These are phyloP conservation scores for Rosa multiflora DNA, from an alignment of 306 rosid genomes.

Conservation along the genomic window DNA sequence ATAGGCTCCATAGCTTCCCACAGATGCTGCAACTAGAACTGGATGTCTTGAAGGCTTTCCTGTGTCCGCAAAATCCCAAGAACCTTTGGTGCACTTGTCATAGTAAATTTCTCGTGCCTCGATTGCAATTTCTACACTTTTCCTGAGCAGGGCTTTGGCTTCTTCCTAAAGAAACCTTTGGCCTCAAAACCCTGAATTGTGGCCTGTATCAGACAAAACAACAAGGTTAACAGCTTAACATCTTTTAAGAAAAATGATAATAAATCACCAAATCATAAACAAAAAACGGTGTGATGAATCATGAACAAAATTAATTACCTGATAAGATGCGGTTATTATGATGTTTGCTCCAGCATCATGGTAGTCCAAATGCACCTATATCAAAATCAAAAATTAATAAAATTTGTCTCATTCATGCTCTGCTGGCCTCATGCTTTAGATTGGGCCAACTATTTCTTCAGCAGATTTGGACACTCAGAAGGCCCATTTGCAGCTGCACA, in stretches of 20 bases:
- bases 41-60: conserved; percentile 43
- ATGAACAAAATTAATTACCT: conserved; percentile 41
- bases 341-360: conserved; percentile 89
- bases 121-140: conserved; percentile 70
- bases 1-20: conserved; percentile 90
- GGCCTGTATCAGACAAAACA: conserved; percentile 44
- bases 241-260: neutral
- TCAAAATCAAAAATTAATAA: too few relatives aligned
- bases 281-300: neutral
- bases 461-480: too few relatives aligned
- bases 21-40: conserved; percentile 76
- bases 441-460: too few relatives aligned
- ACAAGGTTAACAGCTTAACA: neutral
- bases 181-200: conserved; percentile 91
- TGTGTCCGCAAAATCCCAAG: conserved; percentile 42
- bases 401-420: too few relatives aligned
- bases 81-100: conserved; percentile 52
- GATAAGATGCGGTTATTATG: conserved; percentile 80
- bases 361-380: conserved; percentile 61
- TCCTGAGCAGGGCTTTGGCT: conserved; percentile 57
- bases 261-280: neutral
- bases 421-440: too few relatives aligned
- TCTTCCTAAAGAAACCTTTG: conserved; percentile 66
- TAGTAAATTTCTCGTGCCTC: conserved; percentile 72
- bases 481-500: too few relatives aligned